These are phyloP conservation scores for Trichoderma reesei DNA, from an alignment of 495 filamentous ascomycete species.

Conservation along the genomic window DNA sequence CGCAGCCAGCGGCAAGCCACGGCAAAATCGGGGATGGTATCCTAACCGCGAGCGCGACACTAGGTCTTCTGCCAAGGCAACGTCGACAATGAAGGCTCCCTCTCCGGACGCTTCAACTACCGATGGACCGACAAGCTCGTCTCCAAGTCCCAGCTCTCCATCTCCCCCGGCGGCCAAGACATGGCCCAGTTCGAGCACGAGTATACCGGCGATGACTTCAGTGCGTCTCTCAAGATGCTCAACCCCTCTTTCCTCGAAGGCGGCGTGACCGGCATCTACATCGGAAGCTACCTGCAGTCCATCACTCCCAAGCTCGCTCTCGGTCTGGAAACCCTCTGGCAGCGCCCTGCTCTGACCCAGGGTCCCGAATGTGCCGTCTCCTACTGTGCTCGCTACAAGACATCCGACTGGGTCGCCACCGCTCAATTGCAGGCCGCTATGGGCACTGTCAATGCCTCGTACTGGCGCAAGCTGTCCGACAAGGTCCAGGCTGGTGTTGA, in stretches of 20 bases:
- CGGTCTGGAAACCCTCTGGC: constrained; percentile 89
- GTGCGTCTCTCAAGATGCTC: constrained; percentile 77
- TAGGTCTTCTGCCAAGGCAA: constrained; percentile 94
- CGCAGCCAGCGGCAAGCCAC: no score
- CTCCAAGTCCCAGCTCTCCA: constrained; percentile 76
- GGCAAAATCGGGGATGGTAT: no score
- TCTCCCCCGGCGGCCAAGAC: constrained; percentile 60
- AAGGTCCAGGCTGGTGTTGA: constrained; percentile 94
- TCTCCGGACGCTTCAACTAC: constrained; percentile 81
- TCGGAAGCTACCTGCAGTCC: constrained; percentile 90
- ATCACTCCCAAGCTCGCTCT: constrained; percentile 80
- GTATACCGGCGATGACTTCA: constrained; percentile 87
- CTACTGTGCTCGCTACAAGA: constrained; percentile 84
- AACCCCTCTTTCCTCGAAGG: constrained; percentile 92
- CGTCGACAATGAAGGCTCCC: constrained; percentile 76
- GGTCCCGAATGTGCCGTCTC: constrained; percentile 77
- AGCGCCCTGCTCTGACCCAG: constrained; percentile 64
- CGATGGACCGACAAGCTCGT: constrained; percentile 67
- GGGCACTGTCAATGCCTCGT: constrained; percentile 80
- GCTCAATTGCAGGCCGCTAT: constrained; percentile 72
- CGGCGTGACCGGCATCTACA: constrained; percentile 84
- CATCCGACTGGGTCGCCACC: constrained; percentile 81
- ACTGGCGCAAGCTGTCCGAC: constrained; percentile 90
- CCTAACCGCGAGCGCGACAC: constrained; percentile 4
- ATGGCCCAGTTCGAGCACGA: constrained; percentile 89